Percentiles rank a stretch among this genome's conserved stretches.
phyloP scores from a whole-genome alignment of 495 filamentous ascomycete species.

The Penicillium coprophilum region DNA sequence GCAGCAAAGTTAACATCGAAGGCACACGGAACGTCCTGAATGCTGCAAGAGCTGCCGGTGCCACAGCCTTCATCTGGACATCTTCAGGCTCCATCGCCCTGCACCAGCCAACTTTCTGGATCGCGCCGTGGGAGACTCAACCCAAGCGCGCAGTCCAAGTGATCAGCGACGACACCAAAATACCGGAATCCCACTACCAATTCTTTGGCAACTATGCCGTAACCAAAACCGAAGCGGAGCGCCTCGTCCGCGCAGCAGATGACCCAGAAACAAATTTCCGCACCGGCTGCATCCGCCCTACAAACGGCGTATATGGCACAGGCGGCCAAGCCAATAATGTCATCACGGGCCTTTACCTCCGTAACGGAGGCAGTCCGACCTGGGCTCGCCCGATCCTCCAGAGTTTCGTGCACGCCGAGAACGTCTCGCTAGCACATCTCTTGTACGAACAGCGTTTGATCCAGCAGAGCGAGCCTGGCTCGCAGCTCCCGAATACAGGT shows the following conservation, averaged over 20 bases:
- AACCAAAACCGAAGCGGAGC: constrained; percentile 55
- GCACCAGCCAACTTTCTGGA: constrained; percentile 46
- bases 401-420: constrained; percentile 57
- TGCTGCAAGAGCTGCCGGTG: constrained; percentile 46
- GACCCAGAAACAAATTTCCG: constrained; percentile 42
- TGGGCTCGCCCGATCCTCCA: constrained; percentile 54
- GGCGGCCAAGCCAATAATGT: constrained; percentile 48
- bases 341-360: constrained; percentile 42
- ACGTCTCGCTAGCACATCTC: constrained; percentile 58
- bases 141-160: constrained; percentile 45
- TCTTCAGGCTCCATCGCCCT: constrained; percentile 54
- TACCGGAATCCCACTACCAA: constrained; percentile 43
- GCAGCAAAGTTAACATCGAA: constrained; percentile 54
- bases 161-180: constrained; percentile 45
- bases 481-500: constrained; percentile 38
- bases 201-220: constrained; percentile 59
- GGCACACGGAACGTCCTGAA: constrained; percentile 52
- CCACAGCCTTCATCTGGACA: constrained; percentile 54
- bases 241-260: constrained; percentile 50
- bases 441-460: constrained; percentile 57
- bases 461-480: constrained; percentile 43
- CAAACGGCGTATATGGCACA: constrained; percentile 60
- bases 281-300: constrained; percentile 57
- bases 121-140: constrained; percentile 46
- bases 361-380: constrained; percentile 36